Evolutionary conservation across 148 eudicot species (phyloP).

Genomic region (Vaccinium corymbosum): DNA sequence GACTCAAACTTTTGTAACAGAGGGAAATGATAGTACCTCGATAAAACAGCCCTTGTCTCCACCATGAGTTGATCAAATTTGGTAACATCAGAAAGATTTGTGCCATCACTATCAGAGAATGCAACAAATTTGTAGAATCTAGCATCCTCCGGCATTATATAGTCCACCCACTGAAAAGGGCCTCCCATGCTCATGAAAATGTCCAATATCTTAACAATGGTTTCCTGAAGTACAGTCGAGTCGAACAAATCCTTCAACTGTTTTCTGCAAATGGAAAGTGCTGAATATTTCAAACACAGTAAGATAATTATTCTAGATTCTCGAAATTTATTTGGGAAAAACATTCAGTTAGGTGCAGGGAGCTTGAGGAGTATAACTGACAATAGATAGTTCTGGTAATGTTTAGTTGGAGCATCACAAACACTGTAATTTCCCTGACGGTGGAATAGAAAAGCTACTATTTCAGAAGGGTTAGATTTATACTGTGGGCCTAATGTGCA

Average conservation of each 20-base stretch:
- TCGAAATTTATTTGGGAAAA: background rate
- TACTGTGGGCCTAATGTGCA: background rate
- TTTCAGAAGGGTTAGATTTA: background rate
- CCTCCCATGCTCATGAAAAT: slow-evolving; percentile 70
- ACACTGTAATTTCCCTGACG: background rate
- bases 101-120: slow-evolving; percentile 35
- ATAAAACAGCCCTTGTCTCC: slow-evolving; percentile 68
- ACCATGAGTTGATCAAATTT: slow-evolving; percentile 75
- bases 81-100: slow-evolving; percentile 33
- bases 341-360: background rate
- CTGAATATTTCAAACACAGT: background rate
- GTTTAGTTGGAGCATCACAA: background rate
- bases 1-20: background rate
- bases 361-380: background rate
- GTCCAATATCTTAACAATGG: slow-evolving; percentile 64
- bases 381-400: background rate
- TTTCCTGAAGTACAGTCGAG: slow-evolving; percentile 53
- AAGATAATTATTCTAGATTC: background rate
- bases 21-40: slow-evolving; percentile 42
- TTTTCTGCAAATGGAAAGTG: slow-evolving; percentile 53
- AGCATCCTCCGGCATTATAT: slow-evolving; percentile 71
- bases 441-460: background rate
- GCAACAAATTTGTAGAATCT: slow-evolving; percentile 35
- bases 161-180: slow-evolving; percentile 75
- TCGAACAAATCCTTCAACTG: slow-evolving; percentile 71